phyloP scores from a whole-genome alignment of 345 rosid genomes.

The Populus nigra region DNA sequence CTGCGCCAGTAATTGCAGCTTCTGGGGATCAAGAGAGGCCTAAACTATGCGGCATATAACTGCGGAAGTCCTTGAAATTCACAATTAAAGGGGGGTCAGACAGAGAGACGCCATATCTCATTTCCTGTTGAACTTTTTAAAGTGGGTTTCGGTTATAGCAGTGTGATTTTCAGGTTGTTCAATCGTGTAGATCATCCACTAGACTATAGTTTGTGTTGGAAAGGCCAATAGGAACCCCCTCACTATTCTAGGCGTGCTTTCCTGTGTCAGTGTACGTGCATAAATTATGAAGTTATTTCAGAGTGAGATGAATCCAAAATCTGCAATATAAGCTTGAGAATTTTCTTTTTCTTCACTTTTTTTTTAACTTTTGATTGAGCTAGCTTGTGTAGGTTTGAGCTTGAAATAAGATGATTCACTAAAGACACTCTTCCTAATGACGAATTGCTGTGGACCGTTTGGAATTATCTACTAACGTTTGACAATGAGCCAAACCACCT shows the following conservation, averaged over 20 bases:
- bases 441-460: neutral
- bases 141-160: neutral
- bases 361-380: neutral
- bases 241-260: neutral
- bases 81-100: neutral
- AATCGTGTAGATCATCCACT: neutral
- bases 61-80: neutral
- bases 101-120: neutral
- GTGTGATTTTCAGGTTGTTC: conserved; percentile 2
- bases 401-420: neutral
- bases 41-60: conserved; percentile 29
- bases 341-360: neutral
- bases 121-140: conserved; percentile 7
- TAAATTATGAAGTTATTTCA: conserved; percentile 3
- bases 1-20: conserved; percentile 41
- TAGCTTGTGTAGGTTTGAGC: neutral
- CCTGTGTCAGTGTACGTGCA: conserved; percentile 12
- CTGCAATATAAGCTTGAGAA: neutral
- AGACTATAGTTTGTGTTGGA: neutral
- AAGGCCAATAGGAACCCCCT: neutral
- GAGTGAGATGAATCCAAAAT: conserved; percentile 2
- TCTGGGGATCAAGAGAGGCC: conserved; percentile 38
- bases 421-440: neutral
- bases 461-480: neutral
- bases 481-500: conserved; percentile 2